Conservation (phyloP, 306 rosid species). For the Corylus heterophylla region DNA sequence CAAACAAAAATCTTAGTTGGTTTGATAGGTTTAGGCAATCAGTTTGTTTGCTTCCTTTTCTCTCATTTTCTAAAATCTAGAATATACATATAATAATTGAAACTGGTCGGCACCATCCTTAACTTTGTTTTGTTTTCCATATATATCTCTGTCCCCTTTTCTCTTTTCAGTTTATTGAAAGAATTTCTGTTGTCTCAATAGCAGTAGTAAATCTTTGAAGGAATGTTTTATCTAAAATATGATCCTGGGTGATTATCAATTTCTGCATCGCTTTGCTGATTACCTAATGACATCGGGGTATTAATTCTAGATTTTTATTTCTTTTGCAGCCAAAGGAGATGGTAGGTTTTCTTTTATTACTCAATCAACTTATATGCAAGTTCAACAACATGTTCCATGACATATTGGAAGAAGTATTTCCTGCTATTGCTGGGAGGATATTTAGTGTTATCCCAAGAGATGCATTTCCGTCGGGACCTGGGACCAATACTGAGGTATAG, state of each 20-base stretch:
- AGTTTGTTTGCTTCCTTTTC: too few relatives aligned
- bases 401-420: conserved; percentile 87
- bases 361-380: conserved; percentile 94
- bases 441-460: conserved; percentile 75
- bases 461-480: conserved; percentile 75
- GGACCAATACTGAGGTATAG: conserved; percentile 82
- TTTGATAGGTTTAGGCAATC: too few relatives aligned
- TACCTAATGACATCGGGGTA: neutral
- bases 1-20: neutral
- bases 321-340: conserved; percentile 87
- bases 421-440: conserved; percentile 69
- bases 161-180: neutral
- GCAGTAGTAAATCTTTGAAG: neutral
- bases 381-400: conserved; percentile 63
- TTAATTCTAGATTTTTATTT: conserved; percentile 28
- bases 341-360: conserved; percentile 71
- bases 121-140: neutral
- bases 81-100: neutral
- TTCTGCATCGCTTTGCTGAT: neutral
- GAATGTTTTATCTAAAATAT: conserved; percentile 5
- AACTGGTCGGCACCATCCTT: neutral
- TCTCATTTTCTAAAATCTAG: neutral
- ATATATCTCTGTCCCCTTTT: neutral
- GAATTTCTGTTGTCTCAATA: neutral
- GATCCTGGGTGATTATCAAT: neutral